phyloP scores from a whole-genome alignment of 192 early-diverging fungal genomes.

The Podila clonocystis region DNA sequence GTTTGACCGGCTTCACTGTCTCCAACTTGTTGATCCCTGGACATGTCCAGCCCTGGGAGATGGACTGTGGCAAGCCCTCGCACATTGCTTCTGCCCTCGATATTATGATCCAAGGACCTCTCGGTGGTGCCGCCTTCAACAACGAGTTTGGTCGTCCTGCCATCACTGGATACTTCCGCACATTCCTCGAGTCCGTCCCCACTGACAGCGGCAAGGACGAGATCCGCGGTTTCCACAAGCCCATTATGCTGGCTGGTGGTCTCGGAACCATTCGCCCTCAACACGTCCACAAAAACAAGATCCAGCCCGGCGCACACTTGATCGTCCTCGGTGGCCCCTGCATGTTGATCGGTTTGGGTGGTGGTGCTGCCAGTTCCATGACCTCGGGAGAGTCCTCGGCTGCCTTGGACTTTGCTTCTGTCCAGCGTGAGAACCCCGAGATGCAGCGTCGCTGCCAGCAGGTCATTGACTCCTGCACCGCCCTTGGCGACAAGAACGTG shows the following conservation, averaged over 20 bases:
- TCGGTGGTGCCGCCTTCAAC: conserved; percentile 99
- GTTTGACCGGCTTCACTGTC: conserved; percentile 94
- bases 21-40: conserved; percentile 95
- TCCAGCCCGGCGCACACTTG: conserved; percentile 81
- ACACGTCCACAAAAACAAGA: conserved; percentile 90
- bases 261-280: conserved; percentile 91
- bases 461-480: conserved; percentile 95
- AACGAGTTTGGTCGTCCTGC: conserved; percentile 99
- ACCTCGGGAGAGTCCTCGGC: conserved; percentile 86
- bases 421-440: conserved; percentile 99
- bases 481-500: conserved; percentile 82
- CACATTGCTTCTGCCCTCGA: conserved; percentile 93
- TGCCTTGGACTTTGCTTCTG: conserved; percentile 96
- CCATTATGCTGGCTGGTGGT: conserved; percentile 99
- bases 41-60: conserved; percentile 94
- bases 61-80: conserved; percentile 81
- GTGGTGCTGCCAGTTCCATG: conserved; percentile 98
- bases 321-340: conserved; percentile 95
- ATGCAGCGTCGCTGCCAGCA: conserved; percentile 98
- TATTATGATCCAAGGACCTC: conserved; percentile 98
- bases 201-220: conserved; percentile 64
- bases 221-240: conserved; percentile 98
- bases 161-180: conserved; percentile 97
- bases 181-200: conserved; percentile 76
- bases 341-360: conserved; percentile 99